These are phyloP conservation scores for Boletus patriciae DNA, from an alignment of 768 basidiomycete species.

Conservation along the genomic window DNA sequence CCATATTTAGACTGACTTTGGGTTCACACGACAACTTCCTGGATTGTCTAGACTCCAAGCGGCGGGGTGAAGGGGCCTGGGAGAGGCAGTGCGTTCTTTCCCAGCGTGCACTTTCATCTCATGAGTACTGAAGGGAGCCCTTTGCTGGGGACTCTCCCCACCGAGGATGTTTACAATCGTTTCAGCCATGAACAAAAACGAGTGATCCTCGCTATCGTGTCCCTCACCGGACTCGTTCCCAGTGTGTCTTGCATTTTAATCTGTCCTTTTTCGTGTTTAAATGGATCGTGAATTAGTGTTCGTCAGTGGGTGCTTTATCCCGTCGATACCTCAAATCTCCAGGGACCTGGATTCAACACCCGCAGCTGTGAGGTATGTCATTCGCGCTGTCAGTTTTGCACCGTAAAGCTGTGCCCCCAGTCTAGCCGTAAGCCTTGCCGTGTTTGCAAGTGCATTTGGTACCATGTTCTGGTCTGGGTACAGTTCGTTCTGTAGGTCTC, in stretches of 20 bases:
- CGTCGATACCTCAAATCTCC: conserved; percentile 73
- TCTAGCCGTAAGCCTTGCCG: conserved; percentile 51
- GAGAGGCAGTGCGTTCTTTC: no score
- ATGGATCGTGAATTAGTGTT: conserved; percentile 48
- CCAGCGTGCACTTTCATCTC: background rate
- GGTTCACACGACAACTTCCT: no score
- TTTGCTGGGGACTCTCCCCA: conserved; percentile 18
- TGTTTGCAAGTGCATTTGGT: conserved; percentile 45
- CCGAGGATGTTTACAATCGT: conserved; percentile 51
- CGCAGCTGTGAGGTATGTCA: conserved; percentile 52
- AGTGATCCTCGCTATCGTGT: conserved; percentile 56
- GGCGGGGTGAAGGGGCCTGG: no score
- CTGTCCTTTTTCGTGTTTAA: background rate
- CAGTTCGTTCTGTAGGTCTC: conserved; percentile 47
- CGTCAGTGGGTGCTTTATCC: conserved; percentile 66
- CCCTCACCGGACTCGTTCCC: conserved; percentile 61
- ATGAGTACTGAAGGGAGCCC: conserved; percentile 33
- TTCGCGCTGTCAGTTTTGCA: background rate
- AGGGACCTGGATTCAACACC: conserved; percentile 59
- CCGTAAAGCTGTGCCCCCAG: conserved; percentile 21
- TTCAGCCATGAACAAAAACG: conserved; percentile 54
- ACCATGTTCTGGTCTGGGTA: conserved; percentile 54
- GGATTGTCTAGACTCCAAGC: no score
- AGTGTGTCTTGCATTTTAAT: conserved; percentile 40
- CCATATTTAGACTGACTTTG: no score